phyloP scores from a whole-genome alignment of 495 filamentous ascomycete species.

The Bathelium albidoporum region DNA sequence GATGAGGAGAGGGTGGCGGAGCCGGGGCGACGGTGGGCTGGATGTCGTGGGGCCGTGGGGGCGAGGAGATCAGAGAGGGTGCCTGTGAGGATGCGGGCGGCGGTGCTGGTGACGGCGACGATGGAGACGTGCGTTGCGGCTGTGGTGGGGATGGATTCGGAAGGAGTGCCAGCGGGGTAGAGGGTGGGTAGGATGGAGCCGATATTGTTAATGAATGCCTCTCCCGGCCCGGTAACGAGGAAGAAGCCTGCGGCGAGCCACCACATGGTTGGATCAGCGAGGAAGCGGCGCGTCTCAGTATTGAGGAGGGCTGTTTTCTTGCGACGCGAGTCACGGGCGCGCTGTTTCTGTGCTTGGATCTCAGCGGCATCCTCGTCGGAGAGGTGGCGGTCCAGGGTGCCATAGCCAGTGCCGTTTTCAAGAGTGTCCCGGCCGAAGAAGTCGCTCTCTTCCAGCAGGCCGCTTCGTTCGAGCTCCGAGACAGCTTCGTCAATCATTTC shows the following conservation, averaged over 20 bases:
- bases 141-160: slow-evolving; percentile 33
- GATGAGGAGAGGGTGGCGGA: slow-evolving; percentile 27
- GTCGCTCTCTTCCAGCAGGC: slow-evolving; percentile 61
- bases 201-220: slow-evolving; percentile 95
- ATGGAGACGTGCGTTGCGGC: slow-evolving; percentile 88
- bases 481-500: slow-evolving; percentile 80
- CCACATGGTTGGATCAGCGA: slow-evolving; percentile 91
- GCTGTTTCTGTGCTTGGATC: slow-evolving; percentile 33
- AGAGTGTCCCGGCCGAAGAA: slow-evolving; percentile 40
- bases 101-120: slow-evolving; percentile 80
- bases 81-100: slow-evolving; percentile 74
- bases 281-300: slow-evolving; percentile 70
- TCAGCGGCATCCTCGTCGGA: slow-evolving; percentile 40
- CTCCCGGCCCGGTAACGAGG: slow-evolving; percentile 84
- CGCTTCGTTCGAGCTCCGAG: slow-evolving; percentile 71
- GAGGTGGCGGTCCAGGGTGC: slow-evolving; percentile 42
- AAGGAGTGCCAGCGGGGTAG: slow-evolving; percentile 45
- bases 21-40: slow-evolving; percentile 16
- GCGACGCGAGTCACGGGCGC: slow-evolving; percentile 53
- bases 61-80: slow-evolving; percentile 81
- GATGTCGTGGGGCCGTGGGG: slow-evolving; percentile 40
- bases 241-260: slow-evolving; percentile 84
- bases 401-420: slow-evolving; percentile 36
- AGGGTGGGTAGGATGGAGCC: slow-evolving; percentile 86
- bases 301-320: slow-evolving; percentile 85